Evolutionary conservation across 2,329 filamentous ascomycete species (phyloP).

Genomic region (Pezicula rhizophila): DNA sequence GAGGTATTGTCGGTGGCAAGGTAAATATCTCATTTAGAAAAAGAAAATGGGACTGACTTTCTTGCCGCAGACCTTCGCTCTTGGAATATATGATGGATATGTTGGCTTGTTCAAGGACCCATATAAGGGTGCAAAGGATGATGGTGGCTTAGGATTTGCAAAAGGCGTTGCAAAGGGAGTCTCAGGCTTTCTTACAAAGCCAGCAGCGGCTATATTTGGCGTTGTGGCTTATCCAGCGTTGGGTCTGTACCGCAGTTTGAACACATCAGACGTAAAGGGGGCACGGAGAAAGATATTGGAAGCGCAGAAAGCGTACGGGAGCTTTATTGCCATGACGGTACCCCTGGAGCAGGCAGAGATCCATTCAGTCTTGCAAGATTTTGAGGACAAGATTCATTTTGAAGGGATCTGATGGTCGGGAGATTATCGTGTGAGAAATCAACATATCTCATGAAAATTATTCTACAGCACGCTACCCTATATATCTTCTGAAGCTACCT

Average conservation of each 20-base stretch:
- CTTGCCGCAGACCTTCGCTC: background rate
- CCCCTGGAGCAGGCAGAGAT: background rate
- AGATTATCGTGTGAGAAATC: too few species aligned
- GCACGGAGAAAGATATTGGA: constrained; percentile 7
- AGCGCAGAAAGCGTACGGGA: constrained; percentile 3
- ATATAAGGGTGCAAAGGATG: constrained; percentile 11
- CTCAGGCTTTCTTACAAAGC: constrained; percentile 9
- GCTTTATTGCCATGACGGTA: background rate
- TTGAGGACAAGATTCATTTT: too few species aligned
- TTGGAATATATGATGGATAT: constrained; percentile 8
- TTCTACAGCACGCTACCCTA: too few species aligned
- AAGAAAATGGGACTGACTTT: too few species aligned
- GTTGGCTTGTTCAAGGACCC: constrained; percentile 10
- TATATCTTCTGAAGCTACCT: too few species aligned
- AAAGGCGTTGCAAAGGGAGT: constrained; percentile 12
- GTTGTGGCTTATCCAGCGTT: constrained; percentile 7
- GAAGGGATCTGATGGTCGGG: too few species aligned
- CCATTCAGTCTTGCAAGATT: background rate
- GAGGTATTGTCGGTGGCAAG: constrained; percentile 68
- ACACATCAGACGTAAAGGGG: constrained; percentile 2
- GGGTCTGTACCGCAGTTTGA: constrained; percentile 7
- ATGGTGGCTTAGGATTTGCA: constrained; percentile 9
- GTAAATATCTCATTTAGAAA: background rate
- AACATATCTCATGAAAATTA: too few species aligned
- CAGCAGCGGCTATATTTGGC: constrained; percentile 5